phyloP scores from a whole-genome alignment of 305 asterid genomes.

The Fraxinus baroniana region DNA sequence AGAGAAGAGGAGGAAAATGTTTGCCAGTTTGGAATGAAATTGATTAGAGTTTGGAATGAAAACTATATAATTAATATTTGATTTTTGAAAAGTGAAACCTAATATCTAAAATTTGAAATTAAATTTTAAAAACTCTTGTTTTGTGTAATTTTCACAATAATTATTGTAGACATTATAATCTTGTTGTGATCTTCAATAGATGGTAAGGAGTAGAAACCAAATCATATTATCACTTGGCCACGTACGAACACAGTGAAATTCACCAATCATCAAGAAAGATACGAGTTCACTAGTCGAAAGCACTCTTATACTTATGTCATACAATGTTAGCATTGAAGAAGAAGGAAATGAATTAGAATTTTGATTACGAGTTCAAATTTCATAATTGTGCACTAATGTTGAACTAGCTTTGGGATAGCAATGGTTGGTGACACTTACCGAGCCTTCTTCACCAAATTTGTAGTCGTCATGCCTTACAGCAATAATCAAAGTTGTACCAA shows the following conservation, averaged over 20 bases:
- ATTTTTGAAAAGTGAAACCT: too few relatives aligned
- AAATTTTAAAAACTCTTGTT: too few relatives aligned
- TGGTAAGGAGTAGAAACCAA: background rate
- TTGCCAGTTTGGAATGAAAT: too few relatives aligned
- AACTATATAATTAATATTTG: too few relatives aligned
- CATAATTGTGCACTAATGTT: background rate
- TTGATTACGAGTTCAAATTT: too few relatives aligned
- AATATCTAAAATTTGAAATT: too few relatives aligned
- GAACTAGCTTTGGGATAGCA: background rate
- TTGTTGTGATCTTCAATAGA: background rate
- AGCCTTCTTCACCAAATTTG: background rate
- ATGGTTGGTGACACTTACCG: background rate
- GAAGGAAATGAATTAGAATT: background rate
- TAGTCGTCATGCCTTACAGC: background rate
- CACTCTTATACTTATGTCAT: background rate
- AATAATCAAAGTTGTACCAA: background rate
- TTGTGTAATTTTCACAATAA: too few relatives aligned
- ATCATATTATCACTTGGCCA: background rate
- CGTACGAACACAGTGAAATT: background rate
- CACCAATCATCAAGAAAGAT: background rate
- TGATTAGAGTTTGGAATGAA: too few relatives aligned
- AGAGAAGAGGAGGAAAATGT: too few relatives aligned
- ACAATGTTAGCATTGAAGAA: background rate
- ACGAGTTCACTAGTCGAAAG: background rate
- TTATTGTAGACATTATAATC: background rate